Conservation (phyloP, 139 green algal genomes). For the Asterochloris erici region DNA sequence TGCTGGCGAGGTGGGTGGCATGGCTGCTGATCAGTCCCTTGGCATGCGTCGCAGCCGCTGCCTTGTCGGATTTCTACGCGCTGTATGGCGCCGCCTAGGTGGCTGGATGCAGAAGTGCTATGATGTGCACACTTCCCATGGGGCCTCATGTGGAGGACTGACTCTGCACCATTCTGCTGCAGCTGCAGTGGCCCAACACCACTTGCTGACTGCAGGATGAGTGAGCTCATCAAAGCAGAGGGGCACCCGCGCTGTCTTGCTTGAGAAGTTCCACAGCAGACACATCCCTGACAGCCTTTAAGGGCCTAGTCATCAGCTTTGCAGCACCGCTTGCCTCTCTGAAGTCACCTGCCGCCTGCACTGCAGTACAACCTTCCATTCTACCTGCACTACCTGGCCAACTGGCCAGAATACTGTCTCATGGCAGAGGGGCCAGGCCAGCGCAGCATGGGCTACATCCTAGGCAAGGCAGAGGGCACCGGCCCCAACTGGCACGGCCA, state of each 20-base stretch:
- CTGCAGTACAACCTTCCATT: constrained; percentile 93
- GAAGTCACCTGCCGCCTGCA: not conserved
- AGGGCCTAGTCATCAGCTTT: no score
- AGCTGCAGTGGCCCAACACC: no score
- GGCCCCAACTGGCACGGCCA: constrained; percentile 93
- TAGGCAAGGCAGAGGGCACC: constrained; percentile 94
- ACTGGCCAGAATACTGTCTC: constrained; percentile 91
- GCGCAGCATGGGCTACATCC: constrained; percentile 89
- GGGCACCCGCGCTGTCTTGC: not conserved
- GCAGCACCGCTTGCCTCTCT: not conserved
- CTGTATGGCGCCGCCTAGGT: no score
- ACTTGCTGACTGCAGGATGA: no score
- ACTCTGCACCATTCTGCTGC: no score
- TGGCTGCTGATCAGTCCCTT: no score
- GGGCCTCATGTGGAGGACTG: no score
- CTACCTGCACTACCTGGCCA: constrained; percentile 92
- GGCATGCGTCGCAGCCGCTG: no score
- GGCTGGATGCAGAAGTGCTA: no score
- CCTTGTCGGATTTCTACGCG: no score
- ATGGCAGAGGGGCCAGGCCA: constrained; percentile 63
- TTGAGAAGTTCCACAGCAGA: not conserved
- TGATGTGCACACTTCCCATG: no score
- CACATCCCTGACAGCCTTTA: not conserved
- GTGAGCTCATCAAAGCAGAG: no score
- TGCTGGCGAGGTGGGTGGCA: not conserved